Conservation (phyloP, 306 rosid species). For the Cicer pinnatifidum region DNA sequence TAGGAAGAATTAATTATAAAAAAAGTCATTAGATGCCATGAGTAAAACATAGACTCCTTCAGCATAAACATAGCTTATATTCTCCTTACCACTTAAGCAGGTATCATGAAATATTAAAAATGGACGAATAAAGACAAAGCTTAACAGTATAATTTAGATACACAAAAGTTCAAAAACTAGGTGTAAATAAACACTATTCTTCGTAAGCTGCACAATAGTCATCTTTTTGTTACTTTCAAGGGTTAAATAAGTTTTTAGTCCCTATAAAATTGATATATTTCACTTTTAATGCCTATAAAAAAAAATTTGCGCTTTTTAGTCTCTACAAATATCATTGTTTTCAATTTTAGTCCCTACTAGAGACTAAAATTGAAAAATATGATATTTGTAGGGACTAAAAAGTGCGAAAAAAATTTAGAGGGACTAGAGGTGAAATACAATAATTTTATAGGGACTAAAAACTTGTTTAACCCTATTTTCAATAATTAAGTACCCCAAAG, state of each 20-base stretch:
- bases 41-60: neutral
- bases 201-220: conserved; percentile 11
- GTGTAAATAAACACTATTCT: conserved; percentile 7
- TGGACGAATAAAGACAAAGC: neutral
- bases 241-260: too few species aligned
- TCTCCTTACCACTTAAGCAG: conserved; percentile 8
- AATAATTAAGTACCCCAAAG: conserved; percentile 32
- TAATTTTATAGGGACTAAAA: too few species aligned
- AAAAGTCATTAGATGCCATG: conserved; percentile 31
- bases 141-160: neutral
- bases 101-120: conserved; percentile 19
- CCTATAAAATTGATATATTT: too few species aligned
- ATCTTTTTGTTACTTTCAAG: conserved; percentile 17
- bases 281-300: too few species aligned
- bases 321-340: too few species aligned
- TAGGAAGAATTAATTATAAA: neutral
- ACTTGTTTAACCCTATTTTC: too few species aligned
- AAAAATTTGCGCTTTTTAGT: too few species aligned
- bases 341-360: too few species aligned
- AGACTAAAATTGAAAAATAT: too few species aligned
- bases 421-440: too few species aligned
- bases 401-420: too few species aligned
- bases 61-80: conserved; percentile 28
- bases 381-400: too few species aligned
- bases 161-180: conserved; percentile 5